phyloP scores from a whole-genome alignment of 2,329 filamentous ascomycete species.

The Clonostachys rhizophaga region DNA sequence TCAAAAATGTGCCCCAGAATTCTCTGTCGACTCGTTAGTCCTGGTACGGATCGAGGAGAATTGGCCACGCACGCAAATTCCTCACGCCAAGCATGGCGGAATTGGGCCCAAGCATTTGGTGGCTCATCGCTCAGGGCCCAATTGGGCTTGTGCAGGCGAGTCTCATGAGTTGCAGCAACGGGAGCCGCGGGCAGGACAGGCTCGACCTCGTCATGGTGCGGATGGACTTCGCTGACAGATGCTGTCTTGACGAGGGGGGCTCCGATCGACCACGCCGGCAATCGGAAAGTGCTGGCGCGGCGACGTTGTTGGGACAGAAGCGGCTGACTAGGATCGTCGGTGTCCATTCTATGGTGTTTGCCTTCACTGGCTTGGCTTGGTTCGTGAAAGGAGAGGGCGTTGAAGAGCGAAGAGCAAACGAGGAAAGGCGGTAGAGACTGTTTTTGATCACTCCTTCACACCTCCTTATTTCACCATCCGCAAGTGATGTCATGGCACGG shows the following conservation, averaged over 20 bases:
- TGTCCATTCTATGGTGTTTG: no score
- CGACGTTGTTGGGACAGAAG: no score
- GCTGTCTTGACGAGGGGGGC: neutral
- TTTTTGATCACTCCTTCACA: no score
- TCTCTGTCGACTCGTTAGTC: neutral
- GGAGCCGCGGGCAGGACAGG: neutral
- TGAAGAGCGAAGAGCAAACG: no score
- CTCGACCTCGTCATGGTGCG: neutral
- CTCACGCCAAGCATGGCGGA: constrained; percentile 1
- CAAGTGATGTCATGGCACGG: no score
- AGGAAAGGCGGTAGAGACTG: no score
- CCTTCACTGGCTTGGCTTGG: no score
- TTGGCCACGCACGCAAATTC: constrained; percentile 1
- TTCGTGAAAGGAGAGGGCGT: no score
- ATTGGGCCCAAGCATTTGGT: neutral
- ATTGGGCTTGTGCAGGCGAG: constrained; percentile 1
- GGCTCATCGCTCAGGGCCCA: constrained; percentile 1
- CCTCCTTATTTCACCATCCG: no score
- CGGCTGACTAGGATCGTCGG: no score
- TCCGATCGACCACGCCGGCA: no score
- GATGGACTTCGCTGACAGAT: neutral
- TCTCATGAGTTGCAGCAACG: neutral
- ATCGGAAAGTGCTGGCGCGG: no score
- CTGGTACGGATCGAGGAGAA: neutral
- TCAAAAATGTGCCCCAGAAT: constrained; percentile 1